phyloP scores from a whole-genome alignment of 2,329 filamentous ascomycete genomes.

The Samsoniella hepiali region DNA sequence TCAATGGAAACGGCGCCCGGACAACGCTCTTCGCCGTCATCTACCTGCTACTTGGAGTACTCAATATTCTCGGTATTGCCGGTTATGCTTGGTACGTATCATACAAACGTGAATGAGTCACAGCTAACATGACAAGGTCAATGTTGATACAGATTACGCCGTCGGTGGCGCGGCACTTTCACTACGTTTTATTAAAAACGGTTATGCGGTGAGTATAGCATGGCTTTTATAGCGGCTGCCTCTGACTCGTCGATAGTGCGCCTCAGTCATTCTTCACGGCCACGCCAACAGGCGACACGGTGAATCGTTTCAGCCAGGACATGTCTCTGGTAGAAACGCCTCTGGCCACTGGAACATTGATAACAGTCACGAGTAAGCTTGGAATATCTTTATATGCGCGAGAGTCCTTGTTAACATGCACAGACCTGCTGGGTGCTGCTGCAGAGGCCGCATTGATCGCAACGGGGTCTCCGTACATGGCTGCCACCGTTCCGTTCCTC shows the following conservation, averaged over 20 bases:
- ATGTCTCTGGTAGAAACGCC: constrained; percentile 24
- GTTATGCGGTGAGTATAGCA: constrained; percentile 26
- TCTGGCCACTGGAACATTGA: constrained; percentile 4
- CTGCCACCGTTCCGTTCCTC: constrained; percentile 42
- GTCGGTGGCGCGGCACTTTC: constrained; percentile 24
- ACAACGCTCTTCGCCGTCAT: constrained; percentile 24
- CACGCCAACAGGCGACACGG: constrained; percentile 34
- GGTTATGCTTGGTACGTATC: constrained; percentile 17
- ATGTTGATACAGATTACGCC: constrained; percentile 25
- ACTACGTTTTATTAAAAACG: constrained; percentile 27
- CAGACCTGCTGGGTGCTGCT: constrained; percentile 24
- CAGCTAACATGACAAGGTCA: background rate
- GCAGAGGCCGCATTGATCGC: constrained; percentile 40
- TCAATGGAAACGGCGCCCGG: constrained; percentile 22
- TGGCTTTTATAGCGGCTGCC: background rate
- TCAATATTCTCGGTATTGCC: constrained; percentile 20
- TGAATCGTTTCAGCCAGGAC: constrained; percentile 41
- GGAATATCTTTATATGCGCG: constrained; percentile 32
- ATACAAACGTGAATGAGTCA: background rate
- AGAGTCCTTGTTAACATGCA: constrained; percentile 26
- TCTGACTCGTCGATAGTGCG: constrained; percentile 24
- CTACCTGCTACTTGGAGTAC: constrained; percentile 22
- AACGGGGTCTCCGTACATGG: constrained; percentile 43
- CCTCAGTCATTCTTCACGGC: constrained; percentile 34
- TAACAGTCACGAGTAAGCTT: constrained; percentile 23